phyloP scores from a whole-genome alignment of 768 basidiomycete genomes.

The Gloeostereum incarnatum region DNA sequence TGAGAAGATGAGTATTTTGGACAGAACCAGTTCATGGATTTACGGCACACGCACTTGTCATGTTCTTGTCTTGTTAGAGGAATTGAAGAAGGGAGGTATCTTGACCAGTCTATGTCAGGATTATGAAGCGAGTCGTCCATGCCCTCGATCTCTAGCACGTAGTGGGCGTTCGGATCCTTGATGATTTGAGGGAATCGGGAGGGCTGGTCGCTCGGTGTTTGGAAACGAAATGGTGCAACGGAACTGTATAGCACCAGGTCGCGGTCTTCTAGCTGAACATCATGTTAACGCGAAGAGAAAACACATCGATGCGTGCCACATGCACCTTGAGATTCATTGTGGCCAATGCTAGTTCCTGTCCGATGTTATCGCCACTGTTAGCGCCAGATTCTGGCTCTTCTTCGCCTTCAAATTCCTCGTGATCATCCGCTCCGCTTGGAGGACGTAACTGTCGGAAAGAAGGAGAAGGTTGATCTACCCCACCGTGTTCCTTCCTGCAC shows the following conservation, averaged over 20 bases:
- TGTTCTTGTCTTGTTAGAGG: constrained; percentile 15
- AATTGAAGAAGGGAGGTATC: constrained; percentile 6
- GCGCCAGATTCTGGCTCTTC: too few species aligned
- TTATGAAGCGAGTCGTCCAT: constrained; percentile 2
- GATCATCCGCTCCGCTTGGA: constrained; percentile 1
- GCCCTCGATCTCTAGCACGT: constrained; percentile 8
- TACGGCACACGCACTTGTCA: constrained; percentile 25
- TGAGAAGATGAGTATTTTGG: background rate
- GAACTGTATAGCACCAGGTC: constrained; percentile 5
- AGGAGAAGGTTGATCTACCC: background rate
- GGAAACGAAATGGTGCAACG: constrained; percentile 5
- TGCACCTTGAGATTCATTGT: constrained; percentile 8
- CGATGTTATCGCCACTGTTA: too few species aligned
- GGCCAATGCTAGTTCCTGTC: constrained; percentile 8
- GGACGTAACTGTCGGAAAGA: background rate
- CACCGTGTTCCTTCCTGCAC: background rate
- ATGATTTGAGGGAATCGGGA: background rate
- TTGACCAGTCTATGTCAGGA: constrained; percentile 9
- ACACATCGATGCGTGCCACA: background rate
- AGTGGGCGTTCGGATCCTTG: constrained; percentile 3
- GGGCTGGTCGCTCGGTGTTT: background rate
- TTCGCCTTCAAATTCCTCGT: constrained; percentile 9
- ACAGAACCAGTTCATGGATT: background rate
- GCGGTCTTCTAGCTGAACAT: constrained; percentile 9
- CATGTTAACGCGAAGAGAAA: background rate